Conservation (phyloP, 2,329 filamentous ascomycete species). For the Penicillium concentricum region DNA sequence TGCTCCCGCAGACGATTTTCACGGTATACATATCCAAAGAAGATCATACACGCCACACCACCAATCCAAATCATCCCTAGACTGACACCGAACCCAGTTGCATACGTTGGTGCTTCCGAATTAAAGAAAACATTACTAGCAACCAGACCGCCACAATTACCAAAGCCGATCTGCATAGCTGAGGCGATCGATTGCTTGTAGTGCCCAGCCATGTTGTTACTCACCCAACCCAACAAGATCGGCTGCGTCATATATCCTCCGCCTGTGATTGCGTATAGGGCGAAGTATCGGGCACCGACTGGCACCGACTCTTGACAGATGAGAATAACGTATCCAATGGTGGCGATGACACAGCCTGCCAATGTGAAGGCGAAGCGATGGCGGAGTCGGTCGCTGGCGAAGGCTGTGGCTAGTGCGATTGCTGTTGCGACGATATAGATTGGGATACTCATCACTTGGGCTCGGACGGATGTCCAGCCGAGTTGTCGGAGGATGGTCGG, state of each 20-base stretch:
- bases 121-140: conserved; percentile 36
- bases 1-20: conserved; percentile 38
- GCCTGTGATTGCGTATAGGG: conserved; percentile 54
- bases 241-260: conserved; percentile 58
- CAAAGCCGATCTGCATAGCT: conserved; percentile 50
- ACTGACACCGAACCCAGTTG: conserved; percentile 28
- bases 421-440: conserved; percentile 65
- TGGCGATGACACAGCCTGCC: conserved; percentile 50
- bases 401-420: conserved; percentile 52
- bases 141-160: conserved; percentile 36
- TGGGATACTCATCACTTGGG: conserved; percentile 53
- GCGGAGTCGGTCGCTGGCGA: conserved; percentile 51
- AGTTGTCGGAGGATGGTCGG: conserved; percentile 50
- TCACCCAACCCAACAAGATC: conserved; percentile 56
- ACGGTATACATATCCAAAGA: conserved; percentile 33
- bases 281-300: conserved; percentile 54
- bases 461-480: conserved; percentile 54
- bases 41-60: conserved; percentile 29
- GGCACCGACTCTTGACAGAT: conserved; percentile 50
- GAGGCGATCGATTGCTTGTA: conserved; percentile 57
- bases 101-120: conserved; percentile 29
- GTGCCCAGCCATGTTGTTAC: conserved; percentile 58
- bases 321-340: conserved; percentile 57
- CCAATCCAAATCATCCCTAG: conserved; percentile 37
- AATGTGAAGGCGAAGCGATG: conserved; percentile 58